phyloP scores from a whole-genome alignment of 495 filamentous ascomycete genomes.

The Penicillium flavigenum region DNA sequence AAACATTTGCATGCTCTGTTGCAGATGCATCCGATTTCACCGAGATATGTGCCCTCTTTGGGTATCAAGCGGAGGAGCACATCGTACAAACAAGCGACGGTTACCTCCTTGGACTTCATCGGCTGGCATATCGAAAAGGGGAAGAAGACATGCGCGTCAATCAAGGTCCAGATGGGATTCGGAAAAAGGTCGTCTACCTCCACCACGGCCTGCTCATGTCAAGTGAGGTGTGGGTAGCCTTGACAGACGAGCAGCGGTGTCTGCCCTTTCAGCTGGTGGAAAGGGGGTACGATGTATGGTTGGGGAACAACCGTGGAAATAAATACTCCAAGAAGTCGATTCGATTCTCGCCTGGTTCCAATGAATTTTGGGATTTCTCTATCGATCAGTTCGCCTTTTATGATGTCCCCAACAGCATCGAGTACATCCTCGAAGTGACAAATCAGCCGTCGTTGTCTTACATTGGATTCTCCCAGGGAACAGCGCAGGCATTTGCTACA shows the following conservation, averaged over 20 bases:
- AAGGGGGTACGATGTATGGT: conserved; percentile 93
- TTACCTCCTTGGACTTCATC: conserved; percentile 88
- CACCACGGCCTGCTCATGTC: conserved; percentile 98
- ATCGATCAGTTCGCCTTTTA: conserved; percentile 98
- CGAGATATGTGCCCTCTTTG: conserved; percentile 84
- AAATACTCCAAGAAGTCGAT: conserved; percentile 97
- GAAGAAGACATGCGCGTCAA: conserved; percentile 74
- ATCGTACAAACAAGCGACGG: conserved; percentile 92
- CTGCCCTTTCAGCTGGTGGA: conserved; percentile 90
- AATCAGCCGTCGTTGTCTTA: conserved; percentile 84
- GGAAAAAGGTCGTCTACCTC: conserved; percentile 88
- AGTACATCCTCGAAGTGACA: conserved; percentile 85
- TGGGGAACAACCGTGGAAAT: conserved; percentile 96
- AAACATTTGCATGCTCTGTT: conserved; percentile 47
- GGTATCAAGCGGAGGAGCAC: conserved; percentile 93
- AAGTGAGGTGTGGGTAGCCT: conserved; percentile 96
- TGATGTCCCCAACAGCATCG: conserved; percentile 92
- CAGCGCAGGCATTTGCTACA: conserved; percentile 93
- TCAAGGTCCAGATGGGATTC: conserved; percentile 62
- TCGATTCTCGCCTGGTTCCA: conserved; percentile 66
- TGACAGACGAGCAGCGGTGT: conserved; percentile 80
- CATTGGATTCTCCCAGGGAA: conserved; percentile 95
- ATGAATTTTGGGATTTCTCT: conserved; percentile 92
- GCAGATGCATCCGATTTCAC: conserved; percentile 83
- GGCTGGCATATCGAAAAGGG: conserved; percentile 76